Evolutionary conservation across 805 yeast genomes (phyloP).

Genomic region (Jamesozyma rosinii): DNA sequence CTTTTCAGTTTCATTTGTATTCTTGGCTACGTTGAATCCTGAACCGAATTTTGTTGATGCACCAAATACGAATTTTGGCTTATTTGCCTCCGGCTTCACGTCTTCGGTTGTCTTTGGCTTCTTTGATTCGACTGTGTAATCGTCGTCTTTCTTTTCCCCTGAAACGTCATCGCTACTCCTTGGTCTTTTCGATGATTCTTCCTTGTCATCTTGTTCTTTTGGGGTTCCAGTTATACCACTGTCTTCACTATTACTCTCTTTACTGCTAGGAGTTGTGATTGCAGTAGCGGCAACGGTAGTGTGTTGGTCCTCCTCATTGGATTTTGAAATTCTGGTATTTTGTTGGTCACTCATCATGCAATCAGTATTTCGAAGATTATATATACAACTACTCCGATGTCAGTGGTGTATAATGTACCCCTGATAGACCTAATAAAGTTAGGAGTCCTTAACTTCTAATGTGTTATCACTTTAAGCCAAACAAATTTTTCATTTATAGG

Average conservation of each 20-base stretch:
- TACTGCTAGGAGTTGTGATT: background rate
- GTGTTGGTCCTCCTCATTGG: background rate
- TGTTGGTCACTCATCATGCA: too few species aligned
- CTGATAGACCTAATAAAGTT: too few species aligned
- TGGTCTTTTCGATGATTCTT: constrained; percentile 3
- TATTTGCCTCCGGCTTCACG: constrained; percentile 5
- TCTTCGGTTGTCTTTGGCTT: background rate
- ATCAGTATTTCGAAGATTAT: too few species aligned
- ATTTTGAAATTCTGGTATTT: too few species aligned
- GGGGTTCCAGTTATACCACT: background rate
- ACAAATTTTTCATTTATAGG: too few species aligned
- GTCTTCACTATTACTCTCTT: background rate
- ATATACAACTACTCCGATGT: too few species aligned
- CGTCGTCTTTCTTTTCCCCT: constrained; percentile 6
- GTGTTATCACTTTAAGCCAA: too few species aligned
- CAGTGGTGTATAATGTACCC: too few species aligned
- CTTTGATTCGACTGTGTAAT: background rate
- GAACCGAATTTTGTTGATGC: constrained; percentile 42
- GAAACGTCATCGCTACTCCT: constrained; percentile 20
- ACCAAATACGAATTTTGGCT: constrained; percentile 49
- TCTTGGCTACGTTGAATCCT: constrained; percentile 24
- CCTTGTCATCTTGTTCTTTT: background rate
- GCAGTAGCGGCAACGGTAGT: background rate
- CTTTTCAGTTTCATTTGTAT: background rate
- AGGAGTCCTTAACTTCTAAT: too few species aligned